Conservation (phyloP, 2,329 filamentous ascomycete species). For the Metarhizium guizhouense region DNA sequence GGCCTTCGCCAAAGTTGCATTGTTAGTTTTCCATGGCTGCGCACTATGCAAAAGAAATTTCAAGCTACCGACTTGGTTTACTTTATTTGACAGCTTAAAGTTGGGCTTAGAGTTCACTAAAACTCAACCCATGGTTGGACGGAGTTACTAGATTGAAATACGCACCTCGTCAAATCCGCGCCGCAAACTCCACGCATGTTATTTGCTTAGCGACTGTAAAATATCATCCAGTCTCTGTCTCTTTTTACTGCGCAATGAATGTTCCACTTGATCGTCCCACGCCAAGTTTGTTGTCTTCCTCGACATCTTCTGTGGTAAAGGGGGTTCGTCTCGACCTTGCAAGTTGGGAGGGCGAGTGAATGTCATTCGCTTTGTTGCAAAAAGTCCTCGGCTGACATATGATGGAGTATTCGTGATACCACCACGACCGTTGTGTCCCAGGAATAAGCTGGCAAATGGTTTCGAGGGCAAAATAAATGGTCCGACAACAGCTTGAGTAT, state of each 20-base stretch:
- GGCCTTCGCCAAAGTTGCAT: too few species aligned
- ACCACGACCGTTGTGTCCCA: constrained; percentile 27
- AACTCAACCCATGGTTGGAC: not conserved
- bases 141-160: not conserved
- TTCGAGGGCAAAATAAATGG: constrained; percentile 29
- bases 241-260: constrained; percentile 21
- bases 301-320: constrained; percentile 3
- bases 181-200: not conserved
- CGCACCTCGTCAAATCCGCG: not conserved
- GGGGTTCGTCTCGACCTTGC: constrained; percentile 1
- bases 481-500: constrained; percentile 22
- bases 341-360: constrained; percentile 19
- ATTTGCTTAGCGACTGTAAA: constrained; percentile 12
- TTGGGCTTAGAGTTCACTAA: not conserved
- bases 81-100: not conserved
- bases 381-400: constrained; percentile 26
- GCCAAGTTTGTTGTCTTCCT: constrained; percentile 9
- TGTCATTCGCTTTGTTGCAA: constrained; percentile 22
- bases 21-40: not conserved
- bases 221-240: constrained; percentile 25
- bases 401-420: constrained; percentile 25
- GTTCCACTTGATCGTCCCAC: constrained; percentile 11
- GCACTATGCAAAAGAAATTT: not conserved
- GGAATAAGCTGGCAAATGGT: constrained; percentile 26
- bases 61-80: not conserved